Evolutionary conservation across 2,329 filamentous ascomycete genomes (phyloP), one percentile per base, ranked within the genome.

Genomic region (Claviceps citrina): DNA sequence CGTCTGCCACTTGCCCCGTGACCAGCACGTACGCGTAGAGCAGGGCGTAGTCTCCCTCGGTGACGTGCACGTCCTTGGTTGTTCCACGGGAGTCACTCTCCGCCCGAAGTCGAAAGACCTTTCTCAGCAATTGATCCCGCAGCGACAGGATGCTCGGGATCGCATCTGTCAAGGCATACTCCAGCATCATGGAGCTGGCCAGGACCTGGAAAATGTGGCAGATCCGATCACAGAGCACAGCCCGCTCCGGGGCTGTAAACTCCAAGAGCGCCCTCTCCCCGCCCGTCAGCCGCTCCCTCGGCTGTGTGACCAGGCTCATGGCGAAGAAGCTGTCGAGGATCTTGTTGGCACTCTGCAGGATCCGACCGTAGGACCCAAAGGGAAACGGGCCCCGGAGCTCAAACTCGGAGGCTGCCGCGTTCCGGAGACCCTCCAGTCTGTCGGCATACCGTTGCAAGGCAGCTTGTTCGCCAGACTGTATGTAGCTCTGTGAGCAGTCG

Each of bases 281-380:
- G 24, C 78, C 71, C 4, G 76, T 84, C 2, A 82, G 71, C 35
- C 73, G 73, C 4, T 79, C 66, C 43, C 86, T 81, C 51, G 85
- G 86, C 54, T 81, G 70, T 32, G 93, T 84, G 43, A 93, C 78
- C 8, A 93, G 74, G 48, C 87, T 91, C 82, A 95, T 93, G 42
- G 85, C 83, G 53, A 93, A 84, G 55, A 94, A 93, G 19, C 83
- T 79, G 57, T 93, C 84, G 3, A 94, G 73, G 60, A 93, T 82
- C 35, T 78, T 76, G 45, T 79, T 76, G 1, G 85, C 91, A 20
- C 78, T 77, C 19, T 73, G 71, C 50, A 94, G 68, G 41, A 94
- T 80, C 20, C 75, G 71, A 7, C 70, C 72, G 54, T 80, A 83
- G 18, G 72, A 68, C 31, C 71, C 71, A 44, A 76, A 71, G 0